Evolutionary conservation across 306 rosid genomes (phyloP).

Genomic region (Prunus dulcis): DNA sequence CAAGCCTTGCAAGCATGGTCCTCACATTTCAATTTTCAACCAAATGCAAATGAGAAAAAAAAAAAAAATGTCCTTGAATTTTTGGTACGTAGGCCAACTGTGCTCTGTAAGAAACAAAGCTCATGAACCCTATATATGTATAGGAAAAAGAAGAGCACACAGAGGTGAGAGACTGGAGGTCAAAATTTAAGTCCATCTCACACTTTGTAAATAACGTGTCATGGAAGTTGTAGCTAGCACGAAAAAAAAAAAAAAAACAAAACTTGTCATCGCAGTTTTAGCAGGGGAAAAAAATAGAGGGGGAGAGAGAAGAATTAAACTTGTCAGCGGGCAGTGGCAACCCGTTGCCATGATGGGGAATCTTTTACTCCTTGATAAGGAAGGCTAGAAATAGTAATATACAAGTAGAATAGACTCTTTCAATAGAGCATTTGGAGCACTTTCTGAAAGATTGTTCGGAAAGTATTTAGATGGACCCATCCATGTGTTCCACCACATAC

Average conservation of each 20-base stretch:
- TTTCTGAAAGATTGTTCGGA: too few relatives aligned
- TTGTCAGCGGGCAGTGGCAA: neutral
- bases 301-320: neutral
- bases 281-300: neutral
- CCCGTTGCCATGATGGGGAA: too few relatives aligned
- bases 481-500: too few relatives aligned
- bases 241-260: neutral
- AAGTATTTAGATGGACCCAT: too few relatives aligned
- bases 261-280: constrained; percentile 4
- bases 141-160: neutral
- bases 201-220: neutral
- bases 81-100: neutral
- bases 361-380: too few relatives aligned
- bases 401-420: too few relatives aligned
- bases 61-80: neutral
- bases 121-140: neutral
- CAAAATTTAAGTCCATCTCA: too few relatives aligned
- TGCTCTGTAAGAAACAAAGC: neutral
- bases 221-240: neutral
- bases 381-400: too few relatives aligned
- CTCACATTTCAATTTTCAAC: too few relatives aligned
- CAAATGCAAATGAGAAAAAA: neutral
- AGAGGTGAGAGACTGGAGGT: too few relatives aligned
- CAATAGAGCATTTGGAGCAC: too few relatives aligned
- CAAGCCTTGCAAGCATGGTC: too few relatives aligned